These are phyloP conservation scores for Erythrophleum ivorense DNA, from an alignment of 331 rosid genomes.

Conservation along the genomic window DNA sequence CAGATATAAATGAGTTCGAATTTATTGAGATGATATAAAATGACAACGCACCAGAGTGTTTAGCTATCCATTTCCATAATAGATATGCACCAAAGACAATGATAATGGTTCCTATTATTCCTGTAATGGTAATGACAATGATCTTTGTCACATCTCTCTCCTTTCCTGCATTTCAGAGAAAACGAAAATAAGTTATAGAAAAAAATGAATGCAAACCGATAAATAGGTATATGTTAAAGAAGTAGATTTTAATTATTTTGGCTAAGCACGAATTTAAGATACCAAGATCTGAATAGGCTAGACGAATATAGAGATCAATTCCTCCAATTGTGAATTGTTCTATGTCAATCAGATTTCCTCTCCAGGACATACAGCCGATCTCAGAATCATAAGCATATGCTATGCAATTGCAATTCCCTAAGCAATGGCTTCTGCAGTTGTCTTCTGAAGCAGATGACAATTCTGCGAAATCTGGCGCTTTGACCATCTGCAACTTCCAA, in stretches of 20 bases:
- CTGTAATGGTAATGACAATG: not conserved
- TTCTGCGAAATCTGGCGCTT: conserved; percentile 16
- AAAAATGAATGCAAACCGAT: not conserved
- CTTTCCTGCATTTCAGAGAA: not conserved
- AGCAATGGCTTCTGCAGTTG: no score
- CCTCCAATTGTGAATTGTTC: no score
- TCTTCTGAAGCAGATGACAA: not conserved
- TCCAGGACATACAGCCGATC: no score
- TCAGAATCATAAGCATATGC: not conserved
- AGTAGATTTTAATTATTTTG: no score
- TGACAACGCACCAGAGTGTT: not conserved
- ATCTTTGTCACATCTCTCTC: not conserved
- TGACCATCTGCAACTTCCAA: not conserved
- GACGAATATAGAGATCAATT: no score
- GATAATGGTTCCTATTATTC: not conserved
- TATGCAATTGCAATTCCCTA: no score
- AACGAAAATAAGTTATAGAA: not conserved
- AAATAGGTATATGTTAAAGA: no score
- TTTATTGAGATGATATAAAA: not conserved
- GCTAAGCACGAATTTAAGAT: no score
- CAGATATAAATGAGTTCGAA: no score
- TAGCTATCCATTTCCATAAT: not conserved
- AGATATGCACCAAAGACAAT: not conserved
- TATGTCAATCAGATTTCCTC: no score
- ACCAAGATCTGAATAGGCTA: no score